Base-by-base conservation (phyloP, 2,329 filamentous ascomycete species). In the Nakataea oryzae region DNA sequence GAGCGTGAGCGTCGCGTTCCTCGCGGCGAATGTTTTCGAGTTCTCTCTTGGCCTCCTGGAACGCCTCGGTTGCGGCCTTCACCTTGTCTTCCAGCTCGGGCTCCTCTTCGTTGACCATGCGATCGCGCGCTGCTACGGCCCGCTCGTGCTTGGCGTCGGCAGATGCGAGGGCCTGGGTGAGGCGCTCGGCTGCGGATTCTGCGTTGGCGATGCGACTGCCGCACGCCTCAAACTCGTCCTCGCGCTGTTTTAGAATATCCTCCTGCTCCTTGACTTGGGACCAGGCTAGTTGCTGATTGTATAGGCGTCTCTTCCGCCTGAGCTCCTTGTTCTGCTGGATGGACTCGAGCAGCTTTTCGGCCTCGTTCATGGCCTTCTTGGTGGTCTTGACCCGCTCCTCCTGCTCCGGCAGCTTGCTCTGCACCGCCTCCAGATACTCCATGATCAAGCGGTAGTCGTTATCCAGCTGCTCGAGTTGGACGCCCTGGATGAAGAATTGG, bases 401-500 rank as follows among this genome's bases (percentile, higher is more conserved):
- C 50, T 85, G 84, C 30, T 80, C 79, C 12, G 79, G 75, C 1
- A 91, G 75, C 67, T 88, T 89, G 34, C 78, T 78, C 62, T 87
- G 81, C 63, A 87, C 90, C 41, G 84, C 84, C 66, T 96, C 89
- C 26, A 95, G 79, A 3, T 85, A 88, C 66, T 96, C 88, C 64
- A 89, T 86, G 17, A 97, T 86, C 63, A 96, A 79, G 63, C 87
- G 85, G 73, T 99, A 99, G 70, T 99, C 95, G 65, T 91, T 87
- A 71, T 96, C 91, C 12, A 99, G 81, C 68, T 93, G 88, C 72
- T 97, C 91, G 0, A 99, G 83, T 69, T 97, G 93, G 0, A 96
- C 96, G 29, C 95, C 95, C 68, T 93, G 91, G 64, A 96, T 84
- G 71, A 99, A 99, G 70, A 97, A 97, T 67, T 91, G 95, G 79